Evolutionary conservation across 2,329 filamentous ascomycete genomes (phyloP).

Genomic region (Ceratocystis lukuohia): DNA sequence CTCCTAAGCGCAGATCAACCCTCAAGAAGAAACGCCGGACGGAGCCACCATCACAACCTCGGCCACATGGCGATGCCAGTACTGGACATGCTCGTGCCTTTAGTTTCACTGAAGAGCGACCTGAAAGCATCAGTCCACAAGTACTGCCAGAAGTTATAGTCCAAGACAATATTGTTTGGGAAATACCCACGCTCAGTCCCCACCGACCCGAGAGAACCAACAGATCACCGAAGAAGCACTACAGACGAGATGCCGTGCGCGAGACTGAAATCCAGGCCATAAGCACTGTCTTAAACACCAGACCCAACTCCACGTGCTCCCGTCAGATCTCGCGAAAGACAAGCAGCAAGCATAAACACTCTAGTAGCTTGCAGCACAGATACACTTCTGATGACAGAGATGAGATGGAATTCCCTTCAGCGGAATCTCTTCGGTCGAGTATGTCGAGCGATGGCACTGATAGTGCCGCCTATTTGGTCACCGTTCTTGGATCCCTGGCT

Average conservation of each 20-base stretch:
- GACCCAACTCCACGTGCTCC: slow-evolving; percentile 48
- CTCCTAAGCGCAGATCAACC: slow-evolving; percentile 21
- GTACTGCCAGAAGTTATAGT: slow-evolving; percentile 20
- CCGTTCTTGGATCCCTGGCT: slow-evolving; percentile 64
- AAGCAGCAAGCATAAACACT: slow-evolving; percentile 53
- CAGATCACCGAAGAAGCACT: slow-evolving; percentile 10
- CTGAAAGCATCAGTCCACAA: slow-evolving; percentile 38
- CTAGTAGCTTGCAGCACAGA: slow-evolving; percentile 28
- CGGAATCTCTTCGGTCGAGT: slow-evolving; percentile 64
- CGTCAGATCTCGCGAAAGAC: slow-evolving; percentile 38
- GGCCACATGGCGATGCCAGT: not conserved
- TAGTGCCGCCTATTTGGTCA: slow-evolving; percentile 61
- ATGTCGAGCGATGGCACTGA: slow-evolving; percentile 64
- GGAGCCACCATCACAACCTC: slow-evolving; percentile 34
- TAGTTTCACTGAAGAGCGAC: slow-evolving; percentile 49
- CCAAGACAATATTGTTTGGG: slow-evolving; percentile 15
- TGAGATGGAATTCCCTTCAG: slow-evolving; percentile 48
- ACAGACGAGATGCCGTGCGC: slow-evolving; percentile 47
- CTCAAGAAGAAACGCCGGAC: slow-evolving; percentile 34
- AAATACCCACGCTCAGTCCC: slow-evolving; percentile 17
- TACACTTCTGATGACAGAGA: slow-evolving; percentile 35
- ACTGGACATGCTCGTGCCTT: slow-evolving; percentile 33
- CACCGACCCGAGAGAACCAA: slow-evolving; percentile 12
- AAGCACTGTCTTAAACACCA: slow-evolving; percentile 44
- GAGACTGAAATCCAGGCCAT: slow-evolving; percentile 84